phyloP scores from a whole-genome alignment of 192 early-diverging fungal species.

The Coemansia sp. region DNA sequence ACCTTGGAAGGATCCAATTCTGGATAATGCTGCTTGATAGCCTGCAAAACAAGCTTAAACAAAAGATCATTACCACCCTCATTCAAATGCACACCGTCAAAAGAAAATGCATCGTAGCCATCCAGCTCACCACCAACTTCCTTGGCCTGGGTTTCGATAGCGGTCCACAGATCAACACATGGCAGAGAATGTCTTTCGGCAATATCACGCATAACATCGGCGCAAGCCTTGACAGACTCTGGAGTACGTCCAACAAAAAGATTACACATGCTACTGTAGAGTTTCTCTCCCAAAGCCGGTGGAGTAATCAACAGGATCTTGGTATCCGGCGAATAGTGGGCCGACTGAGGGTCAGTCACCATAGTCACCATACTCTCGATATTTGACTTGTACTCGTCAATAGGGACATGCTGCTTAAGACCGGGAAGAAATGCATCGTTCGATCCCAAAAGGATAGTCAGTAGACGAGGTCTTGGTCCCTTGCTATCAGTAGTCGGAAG shows the following conservation, averaged over 20 bases:
- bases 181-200: conserved; percentile 18
- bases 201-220: conserved; percentile 13
- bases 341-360: conserved; percentile 11
- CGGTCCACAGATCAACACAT: conserved; percentile 45
- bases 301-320: conserved; percentile 44
- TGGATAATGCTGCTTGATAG: conserved; percentile 17
- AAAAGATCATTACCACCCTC: conserved; percentile 44
- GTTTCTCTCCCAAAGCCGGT: conserved; percentile 28
- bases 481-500: conserved; percentile 2
- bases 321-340: conserved; percentile 10
- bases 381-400: conserved; percentile 34
- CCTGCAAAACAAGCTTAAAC: conserved; percentile 19
- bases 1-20: conserved; percentile 34
- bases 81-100: conserved; percentile 48
- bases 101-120: conserved; percentile 23
- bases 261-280: neutral
- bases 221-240: conserved; percentile 17
- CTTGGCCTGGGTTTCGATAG: conserved; percentile 15
- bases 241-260: neutral
- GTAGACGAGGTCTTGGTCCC: conserved; percentile 7
- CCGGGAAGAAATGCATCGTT: conserved; percentile 40
- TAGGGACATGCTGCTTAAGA: conserved; percentile 28
- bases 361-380: conserved; percentile 11
- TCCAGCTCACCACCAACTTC: neutral
- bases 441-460: conserved; percentile 36